phyloP scores from a whole-genome alignment of 1,284 basidiomycete genomes.

The Pyrrhoderma noxium region DNA sequence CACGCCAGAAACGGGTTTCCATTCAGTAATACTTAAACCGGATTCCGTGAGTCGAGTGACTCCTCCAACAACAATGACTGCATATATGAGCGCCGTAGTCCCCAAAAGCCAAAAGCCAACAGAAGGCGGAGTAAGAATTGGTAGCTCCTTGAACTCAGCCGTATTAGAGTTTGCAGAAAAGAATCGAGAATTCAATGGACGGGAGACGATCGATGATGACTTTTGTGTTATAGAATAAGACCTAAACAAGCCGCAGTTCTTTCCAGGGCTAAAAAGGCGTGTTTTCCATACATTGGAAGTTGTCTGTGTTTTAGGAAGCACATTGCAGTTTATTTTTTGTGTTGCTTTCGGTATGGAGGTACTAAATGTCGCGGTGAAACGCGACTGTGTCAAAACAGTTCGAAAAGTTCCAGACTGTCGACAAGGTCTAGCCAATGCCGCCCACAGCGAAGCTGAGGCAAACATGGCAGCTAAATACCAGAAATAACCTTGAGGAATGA shows the following conservation, averaged over 20 bases:
- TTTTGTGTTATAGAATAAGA: no score
- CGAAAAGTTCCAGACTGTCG: slow-evolving; percentile 3
- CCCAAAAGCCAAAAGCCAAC: slow-evolving; percentile 80
- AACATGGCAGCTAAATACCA: slow-evolving; percentile 12
- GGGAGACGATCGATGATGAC: background rate
- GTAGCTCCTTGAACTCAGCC: slow-evolving; percentile 30
- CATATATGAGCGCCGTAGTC: slow-evolving; percentile 82
- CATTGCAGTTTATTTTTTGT: background rate
- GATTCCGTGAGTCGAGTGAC: slow-evolving; percentile 97
- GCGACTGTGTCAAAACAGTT: background rate
- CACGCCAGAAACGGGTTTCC: slow-evolving; percentile 90
- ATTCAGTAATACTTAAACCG: slow-evolving; percentile 96
- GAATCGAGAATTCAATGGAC: slow-evolving; percentile 24
- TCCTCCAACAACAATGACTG: slow-evolving; percentile 92
- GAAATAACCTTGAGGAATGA: no score
- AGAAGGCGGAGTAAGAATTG: slow-evolving; percentile 61
- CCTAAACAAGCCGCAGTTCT: no score
- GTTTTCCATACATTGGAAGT: no score
- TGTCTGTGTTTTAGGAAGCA: background rate
- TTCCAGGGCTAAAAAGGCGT: no score
- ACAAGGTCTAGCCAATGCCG: slow-evolving; percentile 8
- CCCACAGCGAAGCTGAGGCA: slow-evolving; percentile 3
- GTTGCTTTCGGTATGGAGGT: background rate
- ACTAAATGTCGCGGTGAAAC: background rate
- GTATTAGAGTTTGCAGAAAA: slow-evolving; percentile 34